Conservation (phyloP, 176 grass and related monocot genomes). For the Pontederia paniculata region DNA sequence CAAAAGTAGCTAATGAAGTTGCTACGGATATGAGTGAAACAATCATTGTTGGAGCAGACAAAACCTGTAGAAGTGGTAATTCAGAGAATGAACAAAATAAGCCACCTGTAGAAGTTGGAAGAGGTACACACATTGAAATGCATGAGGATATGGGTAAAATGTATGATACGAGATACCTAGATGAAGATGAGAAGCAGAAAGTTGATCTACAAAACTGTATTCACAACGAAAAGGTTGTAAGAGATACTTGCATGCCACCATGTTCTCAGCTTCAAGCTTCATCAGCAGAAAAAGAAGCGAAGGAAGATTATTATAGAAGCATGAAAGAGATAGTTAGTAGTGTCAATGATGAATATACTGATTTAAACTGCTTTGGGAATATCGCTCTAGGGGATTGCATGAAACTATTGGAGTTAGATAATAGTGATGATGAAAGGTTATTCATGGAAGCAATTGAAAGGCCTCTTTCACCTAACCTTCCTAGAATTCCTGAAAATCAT, state of each 20-base stretch:
- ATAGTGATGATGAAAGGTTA: not conserved
- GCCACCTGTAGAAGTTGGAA: not conserved
- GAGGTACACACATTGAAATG: not conserved
- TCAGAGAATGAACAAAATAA: not conserved
- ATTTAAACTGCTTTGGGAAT: not conserved
- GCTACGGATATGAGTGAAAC: not conserved
- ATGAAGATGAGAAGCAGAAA: not conserved
- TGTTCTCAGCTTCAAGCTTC: not conserved
- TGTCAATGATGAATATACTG: not conserved
- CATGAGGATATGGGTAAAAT: not conserved
- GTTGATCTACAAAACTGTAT: not conserved
- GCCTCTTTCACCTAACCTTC: slow-evolving; percentile 6
- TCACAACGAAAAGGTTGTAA: not conserved
- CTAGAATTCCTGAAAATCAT: not conserved
- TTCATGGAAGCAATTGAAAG: slow-evolving; percentile 14
- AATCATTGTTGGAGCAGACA: not conserved
- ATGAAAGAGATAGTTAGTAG: not conserved
- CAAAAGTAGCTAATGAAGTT: not conserved
- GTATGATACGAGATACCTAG: not conserved
- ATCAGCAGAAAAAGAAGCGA: not conserved
- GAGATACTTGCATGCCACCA: not conserved
- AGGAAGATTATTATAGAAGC: not conserved
- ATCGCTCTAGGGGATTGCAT: not conserved
- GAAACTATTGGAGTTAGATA: slow-evolving; percentile 7
- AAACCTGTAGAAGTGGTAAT: not conserved